Percentiles rank a stretch among this genome's conserved stretches.
These are phyloP conservation scores for Gossypium davidsonii DNA, from an alignment of 441 rosid genomes.

Conservation along the genomic window DNA sequence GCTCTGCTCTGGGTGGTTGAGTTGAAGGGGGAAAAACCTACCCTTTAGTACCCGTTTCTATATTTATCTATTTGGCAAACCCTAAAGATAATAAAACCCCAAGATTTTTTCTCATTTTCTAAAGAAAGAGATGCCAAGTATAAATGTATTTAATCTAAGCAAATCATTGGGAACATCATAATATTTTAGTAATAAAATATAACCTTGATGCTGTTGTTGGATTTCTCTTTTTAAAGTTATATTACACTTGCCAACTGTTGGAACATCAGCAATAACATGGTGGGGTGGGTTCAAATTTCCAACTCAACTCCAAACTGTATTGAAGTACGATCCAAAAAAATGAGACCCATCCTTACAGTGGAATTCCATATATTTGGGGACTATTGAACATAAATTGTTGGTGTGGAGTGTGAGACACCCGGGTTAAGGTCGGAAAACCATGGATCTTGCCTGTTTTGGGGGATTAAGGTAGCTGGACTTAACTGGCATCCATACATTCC, in stretches of 20 bases:
- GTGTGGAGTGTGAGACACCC: not conserved
- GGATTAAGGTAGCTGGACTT: not conserved
- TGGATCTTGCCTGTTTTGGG: not conserved
- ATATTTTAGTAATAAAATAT: not conserved
- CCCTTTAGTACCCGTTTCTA: not conserved
- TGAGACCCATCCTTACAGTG: not conserved
- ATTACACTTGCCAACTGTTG: not conserved
- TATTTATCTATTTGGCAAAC: not conserved
- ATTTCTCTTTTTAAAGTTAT: not conserved
- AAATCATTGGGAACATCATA: not conserved
- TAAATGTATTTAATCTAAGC: not conserved
- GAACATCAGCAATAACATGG: not conserved
- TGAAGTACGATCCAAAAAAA: not conserved
- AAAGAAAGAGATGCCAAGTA: not conserved
- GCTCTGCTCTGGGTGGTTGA: not conserved
- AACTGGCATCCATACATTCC: not conserved
- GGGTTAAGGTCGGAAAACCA: not conserved
- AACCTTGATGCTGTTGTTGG: not conserved
- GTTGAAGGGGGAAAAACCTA: not conserved
- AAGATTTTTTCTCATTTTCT: not conserved
- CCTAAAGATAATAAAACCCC: no score
- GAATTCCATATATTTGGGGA: not conserved
- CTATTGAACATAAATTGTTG: not conserved
- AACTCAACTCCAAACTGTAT: not conserved
- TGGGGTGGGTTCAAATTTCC: not conserved